phyloP scores from a whole-genome alignment of 2,329 filamentous ascomycete species.

The Fusarium sp. region DNA sequence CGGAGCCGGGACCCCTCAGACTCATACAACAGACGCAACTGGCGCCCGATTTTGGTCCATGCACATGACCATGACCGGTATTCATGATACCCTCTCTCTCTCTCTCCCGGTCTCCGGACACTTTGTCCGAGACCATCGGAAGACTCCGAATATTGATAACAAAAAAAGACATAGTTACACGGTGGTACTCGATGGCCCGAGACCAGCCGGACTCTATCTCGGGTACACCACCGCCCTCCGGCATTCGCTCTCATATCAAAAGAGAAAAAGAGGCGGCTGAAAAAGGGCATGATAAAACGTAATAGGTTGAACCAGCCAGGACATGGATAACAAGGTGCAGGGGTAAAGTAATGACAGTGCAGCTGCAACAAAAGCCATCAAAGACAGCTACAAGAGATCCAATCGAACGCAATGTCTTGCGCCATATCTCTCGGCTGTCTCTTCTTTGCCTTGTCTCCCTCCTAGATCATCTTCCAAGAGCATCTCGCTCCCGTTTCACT shows the following conservation, averaged over 20 bases:
- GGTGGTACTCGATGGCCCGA: slow-evolving; percentile 15
- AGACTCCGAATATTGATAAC: not conserved
- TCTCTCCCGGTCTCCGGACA: slow-evolving; percentile 13
- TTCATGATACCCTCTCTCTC: not conserved
- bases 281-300: slow-evolving; percentile 8
- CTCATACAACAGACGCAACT: not conserved
- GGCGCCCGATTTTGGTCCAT: not conserved
- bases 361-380: slow-evolving; percentile 7
- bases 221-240: slow-evolving; percentile 17
- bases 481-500: slow-evolving; percentile 27
- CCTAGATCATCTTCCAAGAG: slow-evolving; percentile 1
- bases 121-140: slow-evolving; percentile 25
- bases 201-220: slow-evolving; percentile 20
- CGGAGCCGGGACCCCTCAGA: slow-evolving; percentile 35
- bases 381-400: slow-evolving; percentile 25
- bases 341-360: not conserved
- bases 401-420: slow-evolving; percentile 29
- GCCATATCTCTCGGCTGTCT: slow-evolving; percentile 23
- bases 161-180: not conserved
- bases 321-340: slow-evolving; percentile 12
- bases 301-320: slow-evolving; percentile 7
- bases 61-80: slow-evolving; percentile 14
- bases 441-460: not conserved
- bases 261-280: slow-evolving; percentile 2
- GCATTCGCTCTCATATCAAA: slow-evolving; percentile 15